These are phyloP conservation scores for Pisolithus tinctorius DNA, from an alignment of 768 basidiomycete genomes.

Conservation along the genomic window DNA sequence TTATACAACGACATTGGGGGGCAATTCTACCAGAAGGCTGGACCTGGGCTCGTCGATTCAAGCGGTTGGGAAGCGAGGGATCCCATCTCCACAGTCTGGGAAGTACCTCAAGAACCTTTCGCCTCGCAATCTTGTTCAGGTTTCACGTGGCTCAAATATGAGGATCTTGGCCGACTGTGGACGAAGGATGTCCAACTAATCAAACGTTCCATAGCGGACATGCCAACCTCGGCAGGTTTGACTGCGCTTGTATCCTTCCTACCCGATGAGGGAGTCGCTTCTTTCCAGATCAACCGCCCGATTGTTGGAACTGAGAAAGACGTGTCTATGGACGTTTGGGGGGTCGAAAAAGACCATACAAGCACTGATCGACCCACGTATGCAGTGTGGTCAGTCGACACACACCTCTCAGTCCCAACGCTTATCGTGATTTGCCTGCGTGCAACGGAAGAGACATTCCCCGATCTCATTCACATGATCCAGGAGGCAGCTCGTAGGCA, in stretches of 20 bases:
- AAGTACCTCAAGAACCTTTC: slow-evolving; percentile 15
- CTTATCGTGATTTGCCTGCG: slow-evolving; percentile 42
- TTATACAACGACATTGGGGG: slow-evolving; percentile 50
- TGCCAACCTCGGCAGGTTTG: slow-evolving; percentile 1
- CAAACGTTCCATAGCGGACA: slow-evolving; percentile 22
- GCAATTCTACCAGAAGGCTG: slow-evolving; percentile 38
- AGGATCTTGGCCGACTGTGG: slow-evolving; percentile 33
- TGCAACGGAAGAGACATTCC: slow-evolving; percentile 25
- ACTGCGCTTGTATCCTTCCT: slow-evolving; percentile 32
- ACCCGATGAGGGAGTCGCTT: slow-evolving; percentile 42
- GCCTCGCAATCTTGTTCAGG: slow-evolving; percentile 3
- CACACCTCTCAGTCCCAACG: slow-evolving; percentile 22
- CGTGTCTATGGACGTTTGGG: slow-evolving; percentile 15
- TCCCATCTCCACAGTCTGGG: slow-evolving; percentile 36
- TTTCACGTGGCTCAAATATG: slow-evolving; percentile 28
- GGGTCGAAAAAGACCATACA: slow-evolving; percentile 9
- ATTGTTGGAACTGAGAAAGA: slow-evolving; percentile 11
- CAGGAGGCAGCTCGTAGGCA: slow-evolving; percentile 28
- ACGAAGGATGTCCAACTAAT: slow-evolving; percentile 34
- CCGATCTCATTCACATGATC: slow-evolving; percentile 28
- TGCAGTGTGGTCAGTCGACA: slow-evolving; percentile 43
- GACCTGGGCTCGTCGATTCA: slow-evolving; percentile 22
- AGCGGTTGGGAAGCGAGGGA: slow-evolving; percentile 41
- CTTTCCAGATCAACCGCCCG: slow-evolving; percentile 32
- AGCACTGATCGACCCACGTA: slow-evolving; percentile 14